A percentile compares a stretch with the other conserved stretches of the same genome.
phyloP scores from a whole-genome alignment of 345 rosid species.

The Arabis hirsuta region DNA sequence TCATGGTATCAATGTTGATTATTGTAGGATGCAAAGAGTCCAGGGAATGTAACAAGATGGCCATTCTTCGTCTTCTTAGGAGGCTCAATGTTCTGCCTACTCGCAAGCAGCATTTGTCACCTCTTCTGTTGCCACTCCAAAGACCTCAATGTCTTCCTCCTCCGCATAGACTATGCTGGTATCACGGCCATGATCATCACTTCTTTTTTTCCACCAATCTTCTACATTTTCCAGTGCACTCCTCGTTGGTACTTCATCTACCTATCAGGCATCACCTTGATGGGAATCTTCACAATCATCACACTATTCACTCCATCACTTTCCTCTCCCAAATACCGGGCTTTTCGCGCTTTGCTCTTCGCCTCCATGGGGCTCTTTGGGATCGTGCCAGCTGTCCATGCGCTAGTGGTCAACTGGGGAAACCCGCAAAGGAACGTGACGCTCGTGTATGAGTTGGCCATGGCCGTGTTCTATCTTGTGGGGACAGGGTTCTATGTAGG shows the following conservation, averaged over 20 bases:
- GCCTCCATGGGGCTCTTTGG: conserved; percentile 84
- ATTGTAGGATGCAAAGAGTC: conserved; percentile 55
- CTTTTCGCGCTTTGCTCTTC: conserved; percentile 71
- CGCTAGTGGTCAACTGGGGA: conserved; percentile 65
- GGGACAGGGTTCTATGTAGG: conserved; percentile 74
- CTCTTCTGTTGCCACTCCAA: conserved; percentile 85
- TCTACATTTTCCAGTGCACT: conserved; percentile 82
- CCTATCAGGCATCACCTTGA: conserved; percentile 69
- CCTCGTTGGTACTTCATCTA: conserved; percentile 76
- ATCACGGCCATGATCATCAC: conserved; percentile 90
- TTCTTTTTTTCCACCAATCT: conserved; percentile 89
- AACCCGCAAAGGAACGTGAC: conserved; percentile 67
- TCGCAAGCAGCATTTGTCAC: conserved; percentile 83
- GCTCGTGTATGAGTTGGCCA: conserved; percentile 64
- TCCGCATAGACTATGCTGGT: conserved; percentile 74
- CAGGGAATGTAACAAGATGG: conserved; percentile 65
- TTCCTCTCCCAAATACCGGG: conserved; percentile 60
- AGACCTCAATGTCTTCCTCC: conserved; percentile 55
- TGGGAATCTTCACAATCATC: conserved; percentile 75
- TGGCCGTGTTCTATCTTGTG: conserved; percentile 77
- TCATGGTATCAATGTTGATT: conserved; percentile 23
- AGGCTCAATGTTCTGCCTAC: conserved; percentile 85
- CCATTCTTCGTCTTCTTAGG: conserved; percentile 78
- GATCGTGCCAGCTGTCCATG: conserved; percentile 70
- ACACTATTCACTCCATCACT: conserved; percentile 72